phyloP scores from a whole-genome alignment of 2,329 filamentous ascomycete species.

The Lasiodiplodia sp. region DNA sequence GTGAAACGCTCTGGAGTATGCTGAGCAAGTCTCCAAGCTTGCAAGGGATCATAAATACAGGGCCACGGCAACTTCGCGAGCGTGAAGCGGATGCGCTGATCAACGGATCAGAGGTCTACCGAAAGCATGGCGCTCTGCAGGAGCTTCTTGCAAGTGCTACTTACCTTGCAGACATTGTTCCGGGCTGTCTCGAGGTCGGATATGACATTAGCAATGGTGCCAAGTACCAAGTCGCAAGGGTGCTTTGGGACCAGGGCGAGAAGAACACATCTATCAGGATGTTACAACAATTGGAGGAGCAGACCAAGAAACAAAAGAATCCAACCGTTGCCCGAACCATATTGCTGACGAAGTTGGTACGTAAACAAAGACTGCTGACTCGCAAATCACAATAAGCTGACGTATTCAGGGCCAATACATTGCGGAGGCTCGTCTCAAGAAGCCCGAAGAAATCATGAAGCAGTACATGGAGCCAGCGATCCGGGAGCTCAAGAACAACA shows the following conservation, averaged over 20 bases:
- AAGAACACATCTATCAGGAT: slow-evolving; percentile 88
- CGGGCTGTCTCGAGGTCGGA: slow-evolving; percentile 72
- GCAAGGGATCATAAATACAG: slow-evolving; percentile 66
- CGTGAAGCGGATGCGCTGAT: slow-evolving; percentile 81
- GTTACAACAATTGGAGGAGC: slow-evolving; percentile 70
- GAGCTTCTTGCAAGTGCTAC: slow-evolving; percentile 88
- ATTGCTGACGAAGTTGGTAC: slow-evolving; percentile 81
- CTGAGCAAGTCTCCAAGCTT: slow-evolving; percentile 75
- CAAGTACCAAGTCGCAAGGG: slow-evolving; percentile 83
- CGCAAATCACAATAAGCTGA: slow-evolving; percentile 31
- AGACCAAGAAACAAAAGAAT: slow-evolving; percentile 34
- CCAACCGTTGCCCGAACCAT: slow-evolving; percentile 58
- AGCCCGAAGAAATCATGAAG: slow-evolving; percentile 87
- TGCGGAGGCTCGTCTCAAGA: slow-evolving; percentile 88
- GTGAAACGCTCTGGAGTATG: slow-evolving; percentile 82
- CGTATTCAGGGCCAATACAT: slow-evolving; percentile 74
- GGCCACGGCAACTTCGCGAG: slow-evolving; percentile 69
- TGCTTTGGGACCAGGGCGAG: slow-evolving; percentile 94
- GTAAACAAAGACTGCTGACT: not conserved
- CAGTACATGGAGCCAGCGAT: slow-evolving; percentile 86
- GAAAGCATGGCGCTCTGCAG: slow-evolving; percentile 81
- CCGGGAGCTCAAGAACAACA: slow-evolving; percentile 75
- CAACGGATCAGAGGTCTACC: slow-evolving; percentile 75
- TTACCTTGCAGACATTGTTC: slow-evolving; percentile 78
- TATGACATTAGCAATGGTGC: slow-evolving; percentile 79